These are phyloP conservation scores for Trichoderma asperellum DNA, from an alignment of 2,329 filamentous ascomycete genomes.

Conservation along the genomic window DNA sequence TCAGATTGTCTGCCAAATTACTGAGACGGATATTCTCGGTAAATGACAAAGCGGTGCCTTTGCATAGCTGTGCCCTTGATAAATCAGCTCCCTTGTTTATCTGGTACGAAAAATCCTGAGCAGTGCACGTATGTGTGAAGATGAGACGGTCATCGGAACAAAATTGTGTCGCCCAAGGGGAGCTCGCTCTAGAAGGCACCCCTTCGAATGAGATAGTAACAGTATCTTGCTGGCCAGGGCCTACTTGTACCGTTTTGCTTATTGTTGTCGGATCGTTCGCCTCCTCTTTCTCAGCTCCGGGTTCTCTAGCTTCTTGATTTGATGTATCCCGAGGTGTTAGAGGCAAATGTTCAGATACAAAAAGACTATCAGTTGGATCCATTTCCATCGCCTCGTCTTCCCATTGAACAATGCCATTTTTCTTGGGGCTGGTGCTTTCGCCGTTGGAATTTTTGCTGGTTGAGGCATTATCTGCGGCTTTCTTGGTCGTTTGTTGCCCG, in stretches of 20 bases:
- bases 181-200: constrained; percentile 29
- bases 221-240: constrained; percentile 4
- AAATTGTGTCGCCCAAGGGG: constrained; percentile 38
- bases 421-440: neutral
- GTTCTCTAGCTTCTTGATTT: constrained; percentile 1
- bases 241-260: constrained; percentile 30
- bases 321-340: neutral
- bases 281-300: neutral
- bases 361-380: constrained; percentile 35
- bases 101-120: constrained; percentile 39
- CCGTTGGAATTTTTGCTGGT: neutral
- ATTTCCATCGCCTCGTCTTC: constrained; percentile 34
- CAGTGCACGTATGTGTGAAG: constrained; percentile 44
- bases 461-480: neutral
- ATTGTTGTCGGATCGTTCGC: neutral
- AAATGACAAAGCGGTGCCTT: constrained; percentile 33
- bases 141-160: constrained; percentile 33
- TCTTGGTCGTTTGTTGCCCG: neutral
- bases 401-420: constrained; percentile 33
- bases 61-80: constrained; percentile 30
- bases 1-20: constrained; percentile 42
- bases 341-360: constrained; percentile 30
- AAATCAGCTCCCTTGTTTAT: constrained; percentile 18
- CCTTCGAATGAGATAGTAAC: constrained; percentile 30
- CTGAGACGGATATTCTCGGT: constrained; percentile 33